Base-by-base conservation (phyloP, 2,329 filamentous ascomycete genomes). In the Cadophora sp. region DNA sequence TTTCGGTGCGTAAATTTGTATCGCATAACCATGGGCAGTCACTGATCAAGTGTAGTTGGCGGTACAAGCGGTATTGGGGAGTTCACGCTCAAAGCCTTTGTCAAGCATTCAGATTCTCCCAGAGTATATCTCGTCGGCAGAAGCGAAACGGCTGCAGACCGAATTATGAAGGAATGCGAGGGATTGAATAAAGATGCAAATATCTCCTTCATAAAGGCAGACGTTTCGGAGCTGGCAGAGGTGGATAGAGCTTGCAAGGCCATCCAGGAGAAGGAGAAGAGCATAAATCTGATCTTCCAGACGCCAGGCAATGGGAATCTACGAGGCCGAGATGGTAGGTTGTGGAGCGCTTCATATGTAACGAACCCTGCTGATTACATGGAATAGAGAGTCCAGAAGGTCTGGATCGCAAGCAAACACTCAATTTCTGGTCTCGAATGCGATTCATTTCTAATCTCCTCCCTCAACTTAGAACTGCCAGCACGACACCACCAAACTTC, bases 391-490 rank as follows among this genome's bases (percentile, higher is more conserved):
- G 65, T 12, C 67, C 73, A 1, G 75, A 77, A 71, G 74, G 74
- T 16, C 65, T 77, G 6, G 73, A 75, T 53, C 71, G 73, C 11
- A 76, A 75, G 55, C 69, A 75, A 31, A 67, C 73, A 14, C 62
- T 76, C 5, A 76, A 81, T 24, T 86, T 85, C 77, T 89, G 90
- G 77, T 81, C 84, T 4, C 87, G 88, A 24, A 82, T 85, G 70
- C 85, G 86, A 48, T 86, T 89, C 73, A 81, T 85, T 14, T 67
- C 81, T 55, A 87, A 88, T 64, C 82, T 91, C 0, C 83, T 89
- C 9, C 87, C 88, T 0, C 80, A 84, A 0, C 80, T 91, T 1
- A 67, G 60, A 53, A 68, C 62, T 16, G 73, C 74, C 24, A 70
- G 64, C 27, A 63, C 64, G 11, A 79, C 79, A 12, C 81, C 86